Conservation (phyloP, 139 green algal species). For the Prasinococcaceae sp. region DNA sequence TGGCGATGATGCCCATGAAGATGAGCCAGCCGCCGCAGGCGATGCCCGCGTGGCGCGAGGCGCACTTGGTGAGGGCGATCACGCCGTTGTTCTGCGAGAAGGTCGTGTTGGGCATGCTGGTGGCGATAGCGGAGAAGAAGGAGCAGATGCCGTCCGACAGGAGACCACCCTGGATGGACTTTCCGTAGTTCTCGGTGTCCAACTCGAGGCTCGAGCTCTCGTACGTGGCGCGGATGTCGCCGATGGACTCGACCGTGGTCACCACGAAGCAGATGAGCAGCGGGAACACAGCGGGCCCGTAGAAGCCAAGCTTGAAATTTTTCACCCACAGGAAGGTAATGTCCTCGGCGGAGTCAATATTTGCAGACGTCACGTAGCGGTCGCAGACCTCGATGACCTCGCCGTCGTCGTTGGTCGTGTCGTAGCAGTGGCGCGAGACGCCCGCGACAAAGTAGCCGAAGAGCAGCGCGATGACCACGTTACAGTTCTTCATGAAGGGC, state of each 20-base stretch:
- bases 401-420: not conserved
- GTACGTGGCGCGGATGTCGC: slow-evolving; percentile 53
- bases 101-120: no score
- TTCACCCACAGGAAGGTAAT: slow-evolving; percentile 63
- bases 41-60: slow-evolving; percentile 34
- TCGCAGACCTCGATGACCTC: not conserved
- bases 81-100: slow-evolving; percentile 60
- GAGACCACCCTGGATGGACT: slow-evolving; percentile 40
- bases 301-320: slow-evolving; percentile 48
- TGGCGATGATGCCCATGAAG: slow-evolving; percentile 33
- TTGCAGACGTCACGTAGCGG: slow-evolving; percentile 16
- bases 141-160: slow-evolving; percentile 42
- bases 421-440: not conserved
- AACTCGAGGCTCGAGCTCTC: slow-evolving; percentile 31
- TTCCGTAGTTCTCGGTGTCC: not conserved
- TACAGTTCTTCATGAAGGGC: slow-evolving; percentile 52
- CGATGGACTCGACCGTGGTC: slow-evolving; percentile 46
- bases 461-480: slow-evolving; percentile 20
- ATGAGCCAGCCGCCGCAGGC: slow-evolving; percentile 23
- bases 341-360: slow-evolving; percentile 27
- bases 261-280: slow-evolving; percentile 40
- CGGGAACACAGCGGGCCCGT: slow-evolving; percentile 38
- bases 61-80: slow-evolving; percentile 47
- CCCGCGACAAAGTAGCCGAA: slow-evolving; percentile 17
- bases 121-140: slow-evolving; percentile 45